These are phyloP conservation scores for Mycena galopus DNA, from an alignment of 768 basidiomycete genomes.

Conservation along the genomic window DNA sequence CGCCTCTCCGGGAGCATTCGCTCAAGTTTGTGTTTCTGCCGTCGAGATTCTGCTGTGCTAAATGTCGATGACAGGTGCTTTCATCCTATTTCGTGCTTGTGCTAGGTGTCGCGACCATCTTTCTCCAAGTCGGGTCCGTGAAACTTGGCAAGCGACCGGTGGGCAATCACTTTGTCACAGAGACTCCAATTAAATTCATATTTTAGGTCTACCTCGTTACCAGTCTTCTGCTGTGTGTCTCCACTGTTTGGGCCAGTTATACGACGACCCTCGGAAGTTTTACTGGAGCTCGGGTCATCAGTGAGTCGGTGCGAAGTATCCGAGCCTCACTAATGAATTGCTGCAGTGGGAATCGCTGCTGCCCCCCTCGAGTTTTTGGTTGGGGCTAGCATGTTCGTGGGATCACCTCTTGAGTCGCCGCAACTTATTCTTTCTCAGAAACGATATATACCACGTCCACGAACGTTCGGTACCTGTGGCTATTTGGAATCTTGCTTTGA, in stretches of 20 bases:
- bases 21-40: neutral
- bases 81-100: slow-evolving; percentile 24
- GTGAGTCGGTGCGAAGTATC: neutral
- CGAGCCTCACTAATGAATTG: neutral
- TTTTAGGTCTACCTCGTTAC: slow-evolving; percentile 26
- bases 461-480: slow-evolving; percentile 24
- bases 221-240: slow-evolving; percentile 25
- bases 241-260: slow-evolving; percentile 28
- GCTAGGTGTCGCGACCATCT: slow-evolving; percentile 17
- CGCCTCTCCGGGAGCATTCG: neutral
- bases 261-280: slow-evolving; percentile 19
- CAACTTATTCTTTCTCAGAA: neutral
- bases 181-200: neutral
- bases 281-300: slow-evolving; percentile 20
- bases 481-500: slow-evolving; percentile 25
- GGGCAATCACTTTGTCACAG: neutral
- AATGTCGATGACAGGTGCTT: neutral
- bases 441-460: slow-evolving; percentile 28
- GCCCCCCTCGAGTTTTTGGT: slow-evolving; percentile 31
- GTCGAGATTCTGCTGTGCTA: neutral
- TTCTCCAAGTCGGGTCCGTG: slow-evolving; percentile 24
- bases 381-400: slow-evolving; percentile 31
- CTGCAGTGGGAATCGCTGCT: slow-evolving; percentile 22
- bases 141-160: slow-evolving; percentile 29
- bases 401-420: neutral